These are phyloP conservation scores for Fusarium albosuccineum DNA, from an alignment of 2,329 filamentous ascomycete species.

Conservation along the genomic window DNA sequence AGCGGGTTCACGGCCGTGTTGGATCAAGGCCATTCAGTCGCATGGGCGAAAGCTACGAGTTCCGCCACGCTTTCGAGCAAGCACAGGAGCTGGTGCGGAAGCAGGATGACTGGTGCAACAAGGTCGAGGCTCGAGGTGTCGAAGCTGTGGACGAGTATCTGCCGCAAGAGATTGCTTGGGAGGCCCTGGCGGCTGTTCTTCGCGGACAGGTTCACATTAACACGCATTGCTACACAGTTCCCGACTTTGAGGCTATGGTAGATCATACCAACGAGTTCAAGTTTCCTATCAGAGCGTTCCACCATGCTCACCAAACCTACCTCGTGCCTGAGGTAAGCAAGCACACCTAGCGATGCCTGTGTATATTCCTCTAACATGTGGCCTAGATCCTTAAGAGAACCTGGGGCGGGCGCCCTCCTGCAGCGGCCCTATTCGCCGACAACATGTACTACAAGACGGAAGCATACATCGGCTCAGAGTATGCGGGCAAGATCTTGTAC, in stretches of 20 bases:
- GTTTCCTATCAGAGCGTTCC: conserved; percentile 75
- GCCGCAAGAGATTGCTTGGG: conserved; percentile 73
- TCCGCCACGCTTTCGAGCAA: conserved; percentile 76
- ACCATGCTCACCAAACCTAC: conserved; percentile 77
- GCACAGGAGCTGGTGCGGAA: conserved; percentile 67
- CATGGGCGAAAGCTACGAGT: conserved; percentile 77
- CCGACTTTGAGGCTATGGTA: conserved; percentile 77
- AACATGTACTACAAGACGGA: conserved; percentile 81
- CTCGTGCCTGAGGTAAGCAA: conserved; percentile 71
- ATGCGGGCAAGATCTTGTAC: conserved; percentile 74
- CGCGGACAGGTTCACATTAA: conserved; percentile 78
- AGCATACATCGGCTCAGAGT: conserved; percentile 73
- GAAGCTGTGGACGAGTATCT: conserved; percentile 69
- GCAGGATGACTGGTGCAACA: conserved; percentile 77
- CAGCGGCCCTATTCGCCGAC: conserved; percentile 75
- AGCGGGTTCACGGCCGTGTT: conserved; percentile 68
- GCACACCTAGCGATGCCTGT: conserved; percentile 5
- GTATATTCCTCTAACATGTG: conserved; percentile 4
- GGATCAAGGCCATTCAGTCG: conserved; percentile 70
- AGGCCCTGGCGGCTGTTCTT: conserved; percentile 71
- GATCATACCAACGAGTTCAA: conserved; percentile 80
- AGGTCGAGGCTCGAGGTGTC: conserved; percentile 64
- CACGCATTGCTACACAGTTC: conserved; percentile 78
- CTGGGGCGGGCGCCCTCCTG: conserved; percentile 66
- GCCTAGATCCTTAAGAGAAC: conserved; percentile 66